Evolutionary conservation across 2,329 filamentous ascomycete genomes (phyloP), one percentile per base, ranked within the genome.

Genomic region (Arachnomyces sp.): DNA sequence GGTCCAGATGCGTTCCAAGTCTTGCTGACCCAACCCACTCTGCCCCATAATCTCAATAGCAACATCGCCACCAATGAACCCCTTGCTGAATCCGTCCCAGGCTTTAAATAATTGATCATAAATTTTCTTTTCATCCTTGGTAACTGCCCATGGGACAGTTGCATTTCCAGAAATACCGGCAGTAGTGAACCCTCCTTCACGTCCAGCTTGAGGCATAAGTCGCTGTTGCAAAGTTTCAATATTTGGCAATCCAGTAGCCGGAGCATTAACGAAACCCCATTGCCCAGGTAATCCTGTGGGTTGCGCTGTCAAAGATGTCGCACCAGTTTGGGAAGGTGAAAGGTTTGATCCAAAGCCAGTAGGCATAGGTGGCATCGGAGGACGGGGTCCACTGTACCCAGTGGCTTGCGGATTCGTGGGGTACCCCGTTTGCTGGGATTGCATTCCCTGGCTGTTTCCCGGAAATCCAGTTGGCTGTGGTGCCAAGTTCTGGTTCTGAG

Each of bases 41-140:
- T 98, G 92, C 7, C 89, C 86, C 62, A 98, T 90, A 44, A 98
- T 94, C 64, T 98, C 92, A 57, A 96, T 92, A 11, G 92, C 90
- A 52, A 92, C 87, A 52, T 86, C 85, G 38, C 92, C 92, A 34
- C 81, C 84, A 57, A 98, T 93, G 55, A 82, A 95, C 0, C 92
- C 92, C 63, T 93, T 95, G 47, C 81, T 78, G 48, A 98, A 78
- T 2, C 92, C 92, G 66, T 98, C 92, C 92, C 92, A 98, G 4
- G 89, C 89, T 49, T 82, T 85, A 72, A 98, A 98, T 28, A 96
- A 78, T 44, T 87, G 78, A 63, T 98, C 92, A 52, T 98, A 98
- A 47, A 93, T 84, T 45, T 85, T 90, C 73, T 98, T 98, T 65
- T 98, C 92, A 48, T 95, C 89, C 62, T 98, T 98, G 3, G 92